Percentiles rank a stretch among this genome's conserved stretches.
Conservation (phyloP, 345 rosid species). For the Geranium brycei region DNA sequence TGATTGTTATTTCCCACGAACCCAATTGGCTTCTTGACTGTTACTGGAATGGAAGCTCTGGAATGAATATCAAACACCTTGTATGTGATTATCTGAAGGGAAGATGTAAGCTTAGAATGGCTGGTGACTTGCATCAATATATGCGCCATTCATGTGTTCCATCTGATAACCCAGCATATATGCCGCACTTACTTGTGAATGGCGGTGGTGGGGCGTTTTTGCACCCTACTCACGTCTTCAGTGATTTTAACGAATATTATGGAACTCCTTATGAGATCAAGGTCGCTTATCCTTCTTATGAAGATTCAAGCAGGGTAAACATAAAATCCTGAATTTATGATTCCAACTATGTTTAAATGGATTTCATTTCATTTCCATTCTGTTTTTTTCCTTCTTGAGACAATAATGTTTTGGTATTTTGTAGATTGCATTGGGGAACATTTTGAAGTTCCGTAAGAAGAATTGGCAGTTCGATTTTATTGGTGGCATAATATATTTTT, state of each 20-base stretch:
- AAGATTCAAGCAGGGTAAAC: constrained; percentile 92
- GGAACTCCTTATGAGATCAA: constrained; percentile 63
- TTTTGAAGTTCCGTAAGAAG: constrained; percentile 95
- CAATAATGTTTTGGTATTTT: constrained; percentile 6
- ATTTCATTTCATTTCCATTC: constrained; percentile 5
- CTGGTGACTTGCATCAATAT: constrained; percentile 97
- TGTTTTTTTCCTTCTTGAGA: neutral
- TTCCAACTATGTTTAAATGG: constrained; percentile 3
- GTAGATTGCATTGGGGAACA: constrained; percentile 98
- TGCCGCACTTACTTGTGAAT: constrained; percentile 86
- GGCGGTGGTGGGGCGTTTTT: constrained; percentile 98
- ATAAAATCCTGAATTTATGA: neutral
- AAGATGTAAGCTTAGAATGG: constrained; percentile 87
- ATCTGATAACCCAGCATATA: constrained; percentile 59
- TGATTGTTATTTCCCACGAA: constrained; percentile 85
- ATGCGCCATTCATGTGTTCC: constrained; percentile 86
- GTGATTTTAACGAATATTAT: constrained; percentile 46
- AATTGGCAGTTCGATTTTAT: constrained; percentile 98
- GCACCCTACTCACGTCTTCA: constrained; percentile 95
- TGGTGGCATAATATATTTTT: constrained; percentile 89
- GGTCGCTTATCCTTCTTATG: constrained; percentile 83
- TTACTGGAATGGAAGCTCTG: constrained; percentile 70
- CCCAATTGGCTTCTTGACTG: constrained; percentile 98
- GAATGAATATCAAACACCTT: constrained; percentile 71
- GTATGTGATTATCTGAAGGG: constrained; percentile 68